These are phyloP conservation scores for Kazachstania africana DNA, from an alignment of 805 yeast species.

Conservation along the genomic window DNA sequence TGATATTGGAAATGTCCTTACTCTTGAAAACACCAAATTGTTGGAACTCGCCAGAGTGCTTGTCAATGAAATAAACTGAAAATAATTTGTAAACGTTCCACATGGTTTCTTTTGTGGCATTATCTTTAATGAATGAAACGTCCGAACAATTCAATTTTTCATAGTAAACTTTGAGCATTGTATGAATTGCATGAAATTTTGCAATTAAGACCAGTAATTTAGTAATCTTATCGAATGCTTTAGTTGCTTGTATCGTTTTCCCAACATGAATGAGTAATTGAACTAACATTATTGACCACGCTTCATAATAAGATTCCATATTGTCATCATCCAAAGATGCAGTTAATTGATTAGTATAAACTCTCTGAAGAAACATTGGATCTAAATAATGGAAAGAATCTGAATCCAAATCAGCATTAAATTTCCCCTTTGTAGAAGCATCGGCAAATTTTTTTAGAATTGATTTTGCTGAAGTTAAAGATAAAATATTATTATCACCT, in stretches of 20 bases:
- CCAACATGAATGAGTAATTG: conserved; percentile 20
- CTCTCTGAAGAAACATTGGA: conserved; percentile 16
- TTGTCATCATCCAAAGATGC: conserved; percentile 24
- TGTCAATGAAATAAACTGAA: conserved; percentile 55
- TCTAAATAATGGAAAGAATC: conserved; percentile 21
- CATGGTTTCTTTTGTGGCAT: conserved; percentile 36
- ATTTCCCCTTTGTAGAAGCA: conserved; percentile 27
- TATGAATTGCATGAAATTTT: conserved; percentile 31
- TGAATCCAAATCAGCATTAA: conserved; percentile 22
- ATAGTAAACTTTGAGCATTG: conserved; percentile 24
- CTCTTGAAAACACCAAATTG: conserved; percentile 47
- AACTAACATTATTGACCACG: conserved; percentile 22
- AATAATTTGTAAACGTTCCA: conserved; percentile 47
- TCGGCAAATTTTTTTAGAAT: conserved; percentile 33
- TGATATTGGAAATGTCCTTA: conserved; percentile 32
- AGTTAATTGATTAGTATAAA: conserved; percentile 13
- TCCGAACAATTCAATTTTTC: conserved; percentile 13
- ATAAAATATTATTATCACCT: conserved; percentile 85
- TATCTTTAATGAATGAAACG: conserved; percentile 17
- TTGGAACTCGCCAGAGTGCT: conserved; percentile 60
- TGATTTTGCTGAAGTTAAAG: conserved; percentile 76
- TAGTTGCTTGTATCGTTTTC: conserved; percentile 16
- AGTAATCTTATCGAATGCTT: conserved; percentile 26
- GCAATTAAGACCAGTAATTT: conserved; percentile 30
- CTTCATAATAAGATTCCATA: conserved; percentile 23